phyloP scores from a whole-genome alignment of 768 basidiomycete genomes.

The Suillus paluster region DNA sequence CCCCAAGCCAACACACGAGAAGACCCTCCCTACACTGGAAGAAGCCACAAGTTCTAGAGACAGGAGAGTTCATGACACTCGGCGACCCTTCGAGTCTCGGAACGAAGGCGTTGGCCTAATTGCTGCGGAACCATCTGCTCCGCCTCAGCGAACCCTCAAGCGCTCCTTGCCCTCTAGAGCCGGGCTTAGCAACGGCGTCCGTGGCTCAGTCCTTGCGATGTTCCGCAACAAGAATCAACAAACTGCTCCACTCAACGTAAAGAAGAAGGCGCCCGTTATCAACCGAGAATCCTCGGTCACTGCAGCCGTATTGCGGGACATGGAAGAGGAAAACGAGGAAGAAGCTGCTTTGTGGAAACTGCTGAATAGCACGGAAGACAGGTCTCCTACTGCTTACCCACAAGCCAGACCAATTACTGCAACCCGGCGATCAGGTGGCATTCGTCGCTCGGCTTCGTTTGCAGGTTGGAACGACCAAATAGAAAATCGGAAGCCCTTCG shows the following conservation, averaged over 20 bases:
- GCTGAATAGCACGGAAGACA: not conserved
- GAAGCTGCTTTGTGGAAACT: not conserved
- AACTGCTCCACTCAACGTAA: not conserved
- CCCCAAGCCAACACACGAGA: not conserved
- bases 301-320: not conserved
- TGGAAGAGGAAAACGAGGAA: not conserved
- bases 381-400: not conserved
- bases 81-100: constrained; percentile 11
- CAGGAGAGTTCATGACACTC: constrained; percentile 1
- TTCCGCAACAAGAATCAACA: constrained; percentile 1
- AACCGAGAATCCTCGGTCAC: not conserved
- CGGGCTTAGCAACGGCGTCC: constrained; percentile 11
- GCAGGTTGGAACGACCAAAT: constrained; percentile 16
- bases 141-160: constrained; percentile 16
- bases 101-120: not conserved
- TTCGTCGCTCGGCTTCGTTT: constrained; percentile 34
- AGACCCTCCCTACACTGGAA: constrained; percentile 21
- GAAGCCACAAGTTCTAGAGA: constrained; percentile 18
- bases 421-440: constrained; percentile 1
- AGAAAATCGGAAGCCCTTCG: not conserved
- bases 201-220: constrained; percentile 12
- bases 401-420: not conserved
- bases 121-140: constrained; percentile 9
- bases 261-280: not conserved
- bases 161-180: constrained; percentile 11